Conservation (phyloP, 2,329 filamentous ascomycete species). For the Pochonia chlamydosporia region DNA sequence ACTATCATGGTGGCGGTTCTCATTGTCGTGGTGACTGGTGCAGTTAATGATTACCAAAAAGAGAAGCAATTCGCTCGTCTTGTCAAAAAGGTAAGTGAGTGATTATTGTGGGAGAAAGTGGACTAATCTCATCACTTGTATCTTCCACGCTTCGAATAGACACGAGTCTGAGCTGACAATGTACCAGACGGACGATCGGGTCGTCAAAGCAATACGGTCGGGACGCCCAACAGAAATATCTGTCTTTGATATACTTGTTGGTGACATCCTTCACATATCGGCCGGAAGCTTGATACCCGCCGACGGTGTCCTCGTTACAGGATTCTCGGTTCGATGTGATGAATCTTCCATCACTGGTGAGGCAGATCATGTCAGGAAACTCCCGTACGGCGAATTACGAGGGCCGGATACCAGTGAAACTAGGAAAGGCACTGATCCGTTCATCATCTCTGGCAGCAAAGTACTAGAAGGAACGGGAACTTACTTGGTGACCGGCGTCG, state of each 20-base stretch:
- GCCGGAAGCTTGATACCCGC: constrained; percentile 66
- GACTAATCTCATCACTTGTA: no score
- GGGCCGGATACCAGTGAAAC: neutral
- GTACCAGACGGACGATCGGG: constrained; percentile 48
- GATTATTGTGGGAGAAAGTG: no score
- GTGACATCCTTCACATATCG: constrained; percentile 63
- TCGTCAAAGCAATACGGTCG: constrained; percentile 60
- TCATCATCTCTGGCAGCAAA: constrained; percentile 53
- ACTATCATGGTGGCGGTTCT: constrained; percentile 38
- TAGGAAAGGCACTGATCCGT: constrained; percentile 51
- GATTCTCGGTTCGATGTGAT: constrained; percentile 53
- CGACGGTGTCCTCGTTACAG: constrained; percentile 62
- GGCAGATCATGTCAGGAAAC: constrained; percentile 64
- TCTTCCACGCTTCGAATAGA: no score
- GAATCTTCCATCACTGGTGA: constrained; percentile 71
- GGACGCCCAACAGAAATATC: constrained; percentile 60
- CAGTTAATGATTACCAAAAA: constrained; percentile 64
- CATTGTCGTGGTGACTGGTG: constrained; percentile 6
- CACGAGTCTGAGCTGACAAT: neutral
- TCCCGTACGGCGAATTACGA: constrained; percentile 32
- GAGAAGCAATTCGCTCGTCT: constrained; percentile 59
- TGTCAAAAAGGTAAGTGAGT: constrained; percentile 36
- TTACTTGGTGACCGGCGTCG: constrained; percentile 49
- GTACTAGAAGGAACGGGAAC: constrained; percentile 42
- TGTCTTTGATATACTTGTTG: constrained; percentile 61